These are phyloP conservation scores for Stachybotrys echinatus DNA, from an alignment of 2,329 filamentous ascomycete species.

Conservation along the genomic window DNA sequence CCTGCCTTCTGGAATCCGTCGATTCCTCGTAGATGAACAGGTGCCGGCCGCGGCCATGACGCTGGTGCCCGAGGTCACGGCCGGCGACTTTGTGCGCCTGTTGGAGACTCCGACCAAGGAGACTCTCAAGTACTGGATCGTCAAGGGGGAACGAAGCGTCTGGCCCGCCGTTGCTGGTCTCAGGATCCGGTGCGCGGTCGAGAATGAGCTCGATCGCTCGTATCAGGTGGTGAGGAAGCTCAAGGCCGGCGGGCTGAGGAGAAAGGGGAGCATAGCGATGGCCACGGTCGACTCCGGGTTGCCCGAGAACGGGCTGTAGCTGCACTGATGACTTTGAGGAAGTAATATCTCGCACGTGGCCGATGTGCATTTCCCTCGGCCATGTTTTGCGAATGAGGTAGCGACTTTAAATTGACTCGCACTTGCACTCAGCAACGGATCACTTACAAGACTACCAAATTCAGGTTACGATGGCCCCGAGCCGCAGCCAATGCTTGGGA, in stretches of 20 bases:
- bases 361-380: too few species aligned
- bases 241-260: constrained; percentile 45
- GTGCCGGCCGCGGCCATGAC: constrained; percentile 75
- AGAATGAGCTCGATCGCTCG: constrained; percentile 80
- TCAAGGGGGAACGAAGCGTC: constrained; percentile 77
- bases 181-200: constrained; percentile 75
- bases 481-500: too few species aligned
- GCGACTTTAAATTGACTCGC: too few species aligned
- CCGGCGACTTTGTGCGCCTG: constrained; percentile 68
- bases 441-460: too few species aligned
- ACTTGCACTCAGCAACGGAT: too few species aligned
- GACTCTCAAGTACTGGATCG: constrained; percentile 78
- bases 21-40: constrained; percentile 77
- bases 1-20: constrained; percentile 63
- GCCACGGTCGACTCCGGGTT: constrained; percentile 14
- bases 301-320: constrained; percentile 8
- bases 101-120: constrained; percentile 77
- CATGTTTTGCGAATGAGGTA: too few species aligned
- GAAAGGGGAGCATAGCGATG: constrained; percentile 36
- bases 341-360: too few species aligned
- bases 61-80: constrained; percentile 72
- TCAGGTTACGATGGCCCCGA: too few species aligned
- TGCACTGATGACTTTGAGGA: not conserved
- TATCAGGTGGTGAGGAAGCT: constrained; percentile 73
- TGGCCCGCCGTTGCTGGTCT: constrained; percentile 86